A percentile compares a stretch with the other conserved stretches of the same genome.
Conservation (phyloP, 2,329 filamentous ascomycete genomes). For the Aureobasidium sp. region DNA sequence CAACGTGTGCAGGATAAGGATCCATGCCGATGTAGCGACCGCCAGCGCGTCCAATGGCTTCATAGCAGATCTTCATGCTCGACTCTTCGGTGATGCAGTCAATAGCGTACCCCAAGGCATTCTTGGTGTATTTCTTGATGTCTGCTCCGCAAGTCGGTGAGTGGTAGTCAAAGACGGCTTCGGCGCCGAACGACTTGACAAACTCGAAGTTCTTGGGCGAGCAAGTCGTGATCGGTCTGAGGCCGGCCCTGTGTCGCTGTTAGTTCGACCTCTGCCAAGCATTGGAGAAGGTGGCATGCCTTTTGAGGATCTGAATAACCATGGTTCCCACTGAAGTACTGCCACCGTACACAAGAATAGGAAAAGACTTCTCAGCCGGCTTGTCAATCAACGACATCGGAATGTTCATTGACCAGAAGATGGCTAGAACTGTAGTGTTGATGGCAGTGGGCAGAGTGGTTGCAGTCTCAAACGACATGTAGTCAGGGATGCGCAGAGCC, state of each 20-base stretch:
- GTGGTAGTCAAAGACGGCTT: conserved; percentile 41
- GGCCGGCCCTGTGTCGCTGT: conserved; percentile 27
- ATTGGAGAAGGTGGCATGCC: conserved; percentile 20
- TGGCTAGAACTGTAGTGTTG: not conserved
- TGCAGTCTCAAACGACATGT: conserved; percentile 11
- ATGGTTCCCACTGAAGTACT: conserved; percentile 38
- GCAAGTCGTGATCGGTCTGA: conserved; percentile 39
- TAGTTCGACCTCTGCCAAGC: not conserved
- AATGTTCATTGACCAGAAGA: conserved; percentile 5
- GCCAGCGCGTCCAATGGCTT: conserved; percentile 31
- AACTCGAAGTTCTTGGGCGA: conserved; percentile 39
- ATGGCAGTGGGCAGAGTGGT: not conserved
- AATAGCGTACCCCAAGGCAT: conserved; percentile 34
- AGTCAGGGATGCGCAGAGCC: conserved; percentile 4
- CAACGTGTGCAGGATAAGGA: conserved; percentile 22
- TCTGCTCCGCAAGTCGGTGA: conserved; percentile 26
- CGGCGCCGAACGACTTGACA: conserved; percentile 38
- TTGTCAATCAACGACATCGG: not conserved
- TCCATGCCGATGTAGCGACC: conserved; percentile 36
- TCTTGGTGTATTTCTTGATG: conserved; percentile 34
- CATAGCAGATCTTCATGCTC: conserved; percentile 16
- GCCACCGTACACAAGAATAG: conserved; percentile 42
- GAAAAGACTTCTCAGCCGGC: conserved; percentile 15
- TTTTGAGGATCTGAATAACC: conserved; percentile 39
- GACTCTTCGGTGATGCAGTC: conserved; percentile 37